Conservation (phyloP, 768 basidiomycete genomes). For the Leucogyrophana mollusca region DNA sequence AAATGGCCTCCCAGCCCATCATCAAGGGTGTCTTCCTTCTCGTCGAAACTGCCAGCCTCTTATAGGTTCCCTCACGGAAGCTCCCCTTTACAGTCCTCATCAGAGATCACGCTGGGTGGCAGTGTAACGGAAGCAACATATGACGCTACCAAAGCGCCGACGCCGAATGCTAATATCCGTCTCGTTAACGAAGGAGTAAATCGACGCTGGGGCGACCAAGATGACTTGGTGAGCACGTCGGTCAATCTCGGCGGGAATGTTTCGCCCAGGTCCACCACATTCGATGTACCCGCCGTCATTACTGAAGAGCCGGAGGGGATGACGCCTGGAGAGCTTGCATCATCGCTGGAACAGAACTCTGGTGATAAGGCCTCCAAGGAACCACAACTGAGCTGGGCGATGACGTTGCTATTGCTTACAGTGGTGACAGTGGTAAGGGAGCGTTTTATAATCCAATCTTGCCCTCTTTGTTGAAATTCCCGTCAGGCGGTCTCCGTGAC, state of each 20-base stretch:
- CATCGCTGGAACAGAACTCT: slow-evolving; percentile 12
- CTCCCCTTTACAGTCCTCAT: slow-evolving; percentile 19
- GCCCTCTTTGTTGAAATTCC: neutral
- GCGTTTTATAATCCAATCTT: too few relatives aligned
- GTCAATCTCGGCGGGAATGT: slow-evolving; percentile 8
- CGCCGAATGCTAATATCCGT: slow-evolving; percentile 19
- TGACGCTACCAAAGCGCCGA: slow-evolving; percentile 5
- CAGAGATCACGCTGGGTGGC: slow-evolving; percentile 23
- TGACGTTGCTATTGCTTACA: slow-evolving; percentile 55
- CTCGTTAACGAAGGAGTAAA: slow-evolving; percentile 16
- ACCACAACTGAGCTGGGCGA: slow-evolving; percentile 56
- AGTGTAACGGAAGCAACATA: slow-evolving; percentile 3
- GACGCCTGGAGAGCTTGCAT: slow-evolving; percentile 11
- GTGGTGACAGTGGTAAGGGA: slow-evolving; percentile 65
- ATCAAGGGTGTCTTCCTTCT: slow-evolving; percentile 8
- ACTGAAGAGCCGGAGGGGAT: slow-evolving; percentile 8
- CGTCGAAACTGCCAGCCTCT: slow-evolving; percentile 11
- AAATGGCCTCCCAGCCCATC: slow-evolving; percentile 11
- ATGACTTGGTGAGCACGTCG: slow-evolving; percentile 2
- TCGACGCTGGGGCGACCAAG: slow-evolving; percentile 1
- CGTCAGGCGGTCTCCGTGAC: slow-evolving; percentile 58
- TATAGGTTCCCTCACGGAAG: slow-evolving; percentile 8
- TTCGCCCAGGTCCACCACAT: slow-evolving; percentile 12
- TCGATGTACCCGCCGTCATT: slow-evolving; percentile 1
- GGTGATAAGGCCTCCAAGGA: slow-evolving; percentile 33